These are phyloP conservation scores for Leccinellum rugosiceps DNA, from an alignment of 768 basidiomycete genomes.

Conservation along the genomic window DNA sequence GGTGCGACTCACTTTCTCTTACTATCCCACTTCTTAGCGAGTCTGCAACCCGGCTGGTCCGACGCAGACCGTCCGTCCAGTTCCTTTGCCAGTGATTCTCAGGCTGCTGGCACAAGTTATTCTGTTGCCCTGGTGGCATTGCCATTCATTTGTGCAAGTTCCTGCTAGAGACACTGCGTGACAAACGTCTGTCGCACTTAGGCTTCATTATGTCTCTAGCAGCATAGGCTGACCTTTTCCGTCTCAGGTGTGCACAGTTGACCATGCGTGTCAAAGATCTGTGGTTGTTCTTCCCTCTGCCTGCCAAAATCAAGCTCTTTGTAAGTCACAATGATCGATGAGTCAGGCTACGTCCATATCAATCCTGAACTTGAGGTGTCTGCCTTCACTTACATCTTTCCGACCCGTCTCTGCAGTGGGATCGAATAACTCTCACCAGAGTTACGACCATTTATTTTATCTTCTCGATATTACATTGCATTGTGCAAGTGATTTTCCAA, in stretches of 20 bases:
- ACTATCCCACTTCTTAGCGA: conserved; percentile 18
- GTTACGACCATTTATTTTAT: conserved; percentile 63
- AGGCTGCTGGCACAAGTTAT: background rate
- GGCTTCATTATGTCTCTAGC: background rate
- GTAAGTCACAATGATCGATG: conserved; percentile 33
- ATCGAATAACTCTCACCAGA: conserved; percentile 64
- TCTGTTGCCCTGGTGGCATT: conserved; percentile 45
- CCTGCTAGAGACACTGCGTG: background rate
- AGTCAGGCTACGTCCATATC: background rate
- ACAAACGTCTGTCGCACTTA: background rate
- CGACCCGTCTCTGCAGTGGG: conserved; percentile 45
- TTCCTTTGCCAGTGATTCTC: conserved; percentile 13
- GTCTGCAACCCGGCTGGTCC: conserved; percentile 35
- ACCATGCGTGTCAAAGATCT: conserved; percentile 42
- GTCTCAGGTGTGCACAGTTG: background rate
- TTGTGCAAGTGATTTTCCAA: conserved; percentile 68
- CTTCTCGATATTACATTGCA: conserved; percentile 64
- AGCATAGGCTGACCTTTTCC: background rate
- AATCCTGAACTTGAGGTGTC: background rate
- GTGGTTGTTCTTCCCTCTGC: conserved; percentile 36
- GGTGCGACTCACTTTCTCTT: background rate
- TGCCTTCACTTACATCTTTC: background rate
- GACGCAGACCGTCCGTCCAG: conserved; percentile 19
- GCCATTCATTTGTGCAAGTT: conserved; percentile 24
- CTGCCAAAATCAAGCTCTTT: conserved; percentile 43